Evolutionary conservation across 129 eudicot genomes (phyloP).

Genomic region (Rutidosis leptorrhynchoides): DNA sequence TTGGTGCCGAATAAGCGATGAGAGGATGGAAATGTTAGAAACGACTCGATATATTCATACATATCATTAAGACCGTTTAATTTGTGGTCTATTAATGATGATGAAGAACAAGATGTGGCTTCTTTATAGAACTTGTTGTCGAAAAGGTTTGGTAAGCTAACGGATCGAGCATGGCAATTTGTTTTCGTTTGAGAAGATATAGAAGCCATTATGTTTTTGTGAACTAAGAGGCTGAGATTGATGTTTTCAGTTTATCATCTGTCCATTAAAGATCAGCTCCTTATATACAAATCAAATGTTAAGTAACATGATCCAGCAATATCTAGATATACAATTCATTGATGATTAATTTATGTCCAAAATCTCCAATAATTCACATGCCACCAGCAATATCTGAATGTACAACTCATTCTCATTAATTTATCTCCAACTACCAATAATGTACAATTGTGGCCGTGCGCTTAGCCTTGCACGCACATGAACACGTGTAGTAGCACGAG

Average conservation of each 20-base stretch:
- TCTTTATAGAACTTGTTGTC: background rate
- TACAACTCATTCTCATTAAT: background rate
- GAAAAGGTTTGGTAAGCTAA: slow-evolving; percentile 20
- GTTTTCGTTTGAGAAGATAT: slow-evolving; percentile 16
- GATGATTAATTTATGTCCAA: background rate
- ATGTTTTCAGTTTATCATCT: slow-evolving; percentile 1
- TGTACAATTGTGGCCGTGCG: background rate
- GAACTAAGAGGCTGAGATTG: background rate
- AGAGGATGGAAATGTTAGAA: slow-evolving; percentile 9
- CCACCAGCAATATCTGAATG: background rate
- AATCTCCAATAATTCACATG: background rate
- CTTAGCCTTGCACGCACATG: background rate
- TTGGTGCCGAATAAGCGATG: slow-evolving; percentile 12
- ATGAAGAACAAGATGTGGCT: slow-evolving; percentile 10
- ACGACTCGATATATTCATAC: slow-evolving; percentile 11
- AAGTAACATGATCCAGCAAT: background rate
- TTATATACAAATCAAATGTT: background rate
- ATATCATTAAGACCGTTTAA: background rate
- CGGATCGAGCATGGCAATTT: slow-evolving; percentile 17
- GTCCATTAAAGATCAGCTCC: background rate
- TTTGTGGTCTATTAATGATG: slow-evolving; percentile 19
- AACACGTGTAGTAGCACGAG: background rate
- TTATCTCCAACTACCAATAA: background rate
- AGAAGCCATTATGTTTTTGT: slow-evolving; percentile 6
- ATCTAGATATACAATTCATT: background rate